Base-by-base conservation (phyloP, 305 asterid species). In the Fraxinus ornus region DNA sequence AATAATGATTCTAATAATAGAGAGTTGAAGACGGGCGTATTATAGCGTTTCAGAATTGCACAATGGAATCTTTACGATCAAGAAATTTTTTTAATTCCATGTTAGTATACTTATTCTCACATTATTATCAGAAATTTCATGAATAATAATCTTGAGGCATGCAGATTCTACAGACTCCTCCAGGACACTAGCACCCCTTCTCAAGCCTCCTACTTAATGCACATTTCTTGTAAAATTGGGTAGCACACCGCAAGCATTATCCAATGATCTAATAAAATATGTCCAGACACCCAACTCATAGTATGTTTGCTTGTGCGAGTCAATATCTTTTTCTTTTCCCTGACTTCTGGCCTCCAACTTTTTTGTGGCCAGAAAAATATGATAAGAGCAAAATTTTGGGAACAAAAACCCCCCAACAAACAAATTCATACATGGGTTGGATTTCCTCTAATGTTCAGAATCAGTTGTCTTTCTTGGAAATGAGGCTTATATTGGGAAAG, bases 201-300 rank as follows among this genome's bases (percentile, higher is more conserved):
- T 39, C 57, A 7, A 44, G 49, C 33, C 78, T 68, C 52, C n/a
- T 33, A 73, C 41, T 37, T 39, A 26, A 49, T 75, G 73, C 76
- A 17, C 71, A 75, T 68, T 75, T 57, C 78, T 52, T 55, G 79
- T 22, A 2, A 78, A 5, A 36, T 64, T 64, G 60, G 19, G 81
- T 80, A 28, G 32, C 32, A 70, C 62, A 70, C 30, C 12, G 36
- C 62, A 19, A 30, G 80, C 32, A 66, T 39, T 12, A 49, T 75
- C 74, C 52, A 68, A 66, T 39, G 21, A 26, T 30, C 71, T 62
- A 41, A 37, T n/a, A n/a, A n/a, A n/a, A n/a, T 12, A 62, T 22
- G 80, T 73, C 44, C 33, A 60, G 75, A 70, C 66, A 78, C 33
- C 47, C 33, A 17, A 72, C 49, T 7, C 60, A 49, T 15, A 44